phyloP scores from a whole-genome alignment of 768 basidiomycete genomes.

The Leccinum boreale region DNA sequence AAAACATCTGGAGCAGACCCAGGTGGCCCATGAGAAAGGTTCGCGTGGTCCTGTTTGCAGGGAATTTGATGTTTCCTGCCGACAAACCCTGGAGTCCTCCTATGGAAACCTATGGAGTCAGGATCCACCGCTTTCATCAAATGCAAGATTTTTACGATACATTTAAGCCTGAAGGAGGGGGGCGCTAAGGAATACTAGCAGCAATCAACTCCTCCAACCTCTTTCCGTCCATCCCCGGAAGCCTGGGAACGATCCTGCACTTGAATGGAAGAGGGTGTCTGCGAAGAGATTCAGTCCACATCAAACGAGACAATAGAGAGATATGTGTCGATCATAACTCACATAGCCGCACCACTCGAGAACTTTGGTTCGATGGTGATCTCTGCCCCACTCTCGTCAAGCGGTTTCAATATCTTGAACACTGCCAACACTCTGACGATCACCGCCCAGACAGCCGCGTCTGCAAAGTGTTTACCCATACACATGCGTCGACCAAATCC shows the following conservation, averaged over 20 bases:
- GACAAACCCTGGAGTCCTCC: too few species aligned
- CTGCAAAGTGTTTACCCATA: neutral
- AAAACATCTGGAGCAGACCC: too few species aligned
- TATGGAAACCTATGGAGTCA: too few species aligned
- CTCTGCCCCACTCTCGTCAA: neutral
- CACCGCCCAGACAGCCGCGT: neutral
- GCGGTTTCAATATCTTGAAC: neutral
- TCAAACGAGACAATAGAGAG: too few species aligned
- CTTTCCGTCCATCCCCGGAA: neutral
- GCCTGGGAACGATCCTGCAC: neutral
- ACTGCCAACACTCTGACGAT: neutral
- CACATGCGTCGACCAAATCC: neutral
- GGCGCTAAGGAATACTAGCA: neutral
- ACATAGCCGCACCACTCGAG: neutral
- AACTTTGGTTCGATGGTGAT: neutral
- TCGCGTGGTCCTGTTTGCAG: too few species aligned
- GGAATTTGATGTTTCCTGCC: too few species aligned
- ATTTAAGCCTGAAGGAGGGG: too few species aligned
- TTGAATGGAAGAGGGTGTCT: neutral
- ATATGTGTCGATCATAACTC: neutral
- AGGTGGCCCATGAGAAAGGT: too few species aligned
- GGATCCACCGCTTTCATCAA: too few species aligned
- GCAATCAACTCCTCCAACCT: neutral
- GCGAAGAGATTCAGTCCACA: too few species aligned
- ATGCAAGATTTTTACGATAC: too few species aligned